phyloP scores from a whole-genome alignment of 1,139 yeast species.

The Geotrichum histeridarum region DNA sequence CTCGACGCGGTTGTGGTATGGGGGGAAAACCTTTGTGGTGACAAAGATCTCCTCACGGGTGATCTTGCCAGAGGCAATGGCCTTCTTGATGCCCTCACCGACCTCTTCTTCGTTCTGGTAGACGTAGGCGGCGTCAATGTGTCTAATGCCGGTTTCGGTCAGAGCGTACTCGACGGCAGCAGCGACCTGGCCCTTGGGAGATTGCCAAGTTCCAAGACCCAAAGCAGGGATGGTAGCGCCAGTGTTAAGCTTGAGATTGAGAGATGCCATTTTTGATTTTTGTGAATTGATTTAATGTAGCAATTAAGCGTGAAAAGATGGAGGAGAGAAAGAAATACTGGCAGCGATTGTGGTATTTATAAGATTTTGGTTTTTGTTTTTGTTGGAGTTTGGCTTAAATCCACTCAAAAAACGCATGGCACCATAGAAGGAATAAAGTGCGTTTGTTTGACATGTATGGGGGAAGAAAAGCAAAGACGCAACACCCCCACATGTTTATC shows the following conservation, averaged over 20 bases:
- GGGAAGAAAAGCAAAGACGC: no score
- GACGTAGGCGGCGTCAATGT: constrained; percentile 71
- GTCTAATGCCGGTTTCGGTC: constrained; percentile 60
- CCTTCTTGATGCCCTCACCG: constrained; percentile 50
- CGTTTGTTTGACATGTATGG: no score
- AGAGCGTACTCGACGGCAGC: constrained; percentile 60
- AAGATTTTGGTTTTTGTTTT: neutral
- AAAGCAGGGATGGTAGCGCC: constrained; percentile 63
- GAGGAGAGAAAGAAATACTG: neutral
- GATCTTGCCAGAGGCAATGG: constrained; percentile 59
- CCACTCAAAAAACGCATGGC: no score
- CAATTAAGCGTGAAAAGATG: neutral
- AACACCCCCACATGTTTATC: no score
- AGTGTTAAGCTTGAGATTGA: constrained; percentile 46
- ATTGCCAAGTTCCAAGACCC: constrained; percentile 79
- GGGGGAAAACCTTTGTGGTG: constrained; percentile 76
- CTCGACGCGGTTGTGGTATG: constrained; percentile 57
- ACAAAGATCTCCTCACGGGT: constrained; percentile 67
- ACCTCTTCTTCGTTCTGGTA: constrained; percentile 62
- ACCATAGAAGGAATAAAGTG: no score
- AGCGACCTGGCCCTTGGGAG: constrained; percentile 54
- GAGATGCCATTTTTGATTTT: constrained; percentile 26
- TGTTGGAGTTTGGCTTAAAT: no score
- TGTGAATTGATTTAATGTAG: no score
- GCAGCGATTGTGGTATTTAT: neutral